These are phyloP conservation scores for Lizonia empirigonia DNA, from an alignment of 2,329 filamentous ascomycete genomes.

Conservation along the genomic window DNA sequence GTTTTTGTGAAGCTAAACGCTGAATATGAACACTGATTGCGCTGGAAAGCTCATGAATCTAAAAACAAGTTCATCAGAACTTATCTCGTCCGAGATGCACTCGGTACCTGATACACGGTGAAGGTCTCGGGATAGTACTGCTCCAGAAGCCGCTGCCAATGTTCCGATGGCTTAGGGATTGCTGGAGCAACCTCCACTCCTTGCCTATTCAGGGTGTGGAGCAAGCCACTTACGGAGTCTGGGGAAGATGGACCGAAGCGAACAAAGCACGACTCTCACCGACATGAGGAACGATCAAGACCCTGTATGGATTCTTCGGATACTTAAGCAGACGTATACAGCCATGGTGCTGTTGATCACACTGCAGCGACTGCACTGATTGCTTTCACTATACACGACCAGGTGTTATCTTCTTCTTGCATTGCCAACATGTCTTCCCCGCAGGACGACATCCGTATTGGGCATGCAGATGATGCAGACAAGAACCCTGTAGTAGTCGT, in stretches of 20 bases:
- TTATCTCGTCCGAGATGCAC: slow-evolving; percentile 2
- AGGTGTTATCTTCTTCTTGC: neutral
- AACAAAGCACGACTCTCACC: slow-evolving; percentile 3
- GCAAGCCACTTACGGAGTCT: slow-evolving; percentile 12
- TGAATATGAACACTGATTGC: neutral
- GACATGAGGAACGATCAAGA: neutral
- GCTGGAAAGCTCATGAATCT: neutral
- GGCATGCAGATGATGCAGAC: slow-evolving; percentile 1
- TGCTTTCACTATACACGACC: neutral
- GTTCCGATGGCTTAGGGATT: slow-evolving; percentile 16
- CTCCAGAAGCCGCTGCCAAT: slow-evolving; percentile 24
- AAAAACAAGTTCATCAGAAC: neutral
- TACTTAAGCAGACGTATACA: slow-evolving; percentile 5
- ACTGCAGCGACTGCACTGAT: neutral
- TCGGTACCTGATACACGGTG: neutral
- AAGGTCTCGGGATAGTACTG: slow-evolving; percentile 1
- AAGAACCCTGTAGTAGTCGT: slow-evolving; percentile 15
- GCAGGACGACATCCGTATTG: slow-evolving; percentile 9
- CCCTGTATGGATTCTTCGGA: neutral
- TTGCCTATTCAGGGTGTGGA: slow-evolving; percentile 6
- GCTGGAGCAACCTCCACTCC: slow-evolving; percentile 1
- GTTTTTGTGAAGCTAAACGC: too few relatives aligned
- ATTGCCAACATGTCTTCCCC: slow-evolving; percentile 3
- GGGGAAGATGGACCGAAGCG: slow-evolving; percentile 13
- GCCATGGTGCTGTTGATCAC: neutral